Base-by-base conservation (phyloP, 2,329 filamentous ascomycete genomes). In the Sporothrix pallida region DNA sequence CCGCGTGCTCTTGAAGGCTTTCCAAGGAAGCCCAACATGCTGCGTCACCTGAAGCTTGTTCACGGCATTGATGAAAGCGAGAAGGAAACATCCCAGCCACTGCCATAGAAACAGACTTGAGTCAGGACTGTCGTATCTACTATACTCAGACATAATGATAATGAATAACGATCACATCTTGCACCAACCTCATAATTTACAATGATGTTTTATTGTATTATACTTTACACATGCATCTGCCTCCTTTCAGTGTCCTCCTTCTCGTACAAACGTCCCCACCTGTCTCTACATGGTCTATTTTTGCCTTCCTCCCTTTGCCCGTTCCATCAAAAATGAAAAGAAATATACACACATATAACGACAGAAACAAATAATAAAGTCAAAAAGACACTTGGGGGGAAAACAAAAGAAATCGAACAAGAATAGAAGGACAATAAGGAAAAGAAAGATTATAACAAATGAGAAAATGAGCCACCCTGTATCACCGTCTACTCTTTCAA, bases 11-110 rank as follows among this genome's bases (percentile, higher is more conserved):
- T 77, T 1, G 76, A 81, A 8, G 80, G 82, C 0, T 87, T 86
- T 75, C 63, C 78, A 77, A 77, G 81, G 78, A 74, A 80, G 5
- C 12, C 63, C 10, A 82, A 83, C 63, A 76, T 86, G 63, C 63
- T 77, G 65, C 79, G 85, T 71, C 88, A 90, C 76, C 75, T 88
- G 67, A 81, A 79, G 74, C 77, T 81, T 6, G 78, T 83, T 13
- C 87, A 89, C 77, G 52, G 37, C 23, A 12, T 42, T 9, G 63
- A 20, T 23, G 44, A 6, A 12, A 42, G 31, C 3, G 31, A 12
- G 26, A 2, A 8, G 26, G 48, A 5, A 15, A 10, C 46, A 15
- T 23, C 46, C 6, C 44, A 26, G 23, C 31, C 60, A 15, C 10
- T 31, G 56, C 56, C 56, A 2, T n/a, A 63, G 60, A 6, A 1